phyloP scores from a whole-genome alignment of 2,329 filamentous ascomycete species.

The Tolypocladium paradoxum region DNA sequence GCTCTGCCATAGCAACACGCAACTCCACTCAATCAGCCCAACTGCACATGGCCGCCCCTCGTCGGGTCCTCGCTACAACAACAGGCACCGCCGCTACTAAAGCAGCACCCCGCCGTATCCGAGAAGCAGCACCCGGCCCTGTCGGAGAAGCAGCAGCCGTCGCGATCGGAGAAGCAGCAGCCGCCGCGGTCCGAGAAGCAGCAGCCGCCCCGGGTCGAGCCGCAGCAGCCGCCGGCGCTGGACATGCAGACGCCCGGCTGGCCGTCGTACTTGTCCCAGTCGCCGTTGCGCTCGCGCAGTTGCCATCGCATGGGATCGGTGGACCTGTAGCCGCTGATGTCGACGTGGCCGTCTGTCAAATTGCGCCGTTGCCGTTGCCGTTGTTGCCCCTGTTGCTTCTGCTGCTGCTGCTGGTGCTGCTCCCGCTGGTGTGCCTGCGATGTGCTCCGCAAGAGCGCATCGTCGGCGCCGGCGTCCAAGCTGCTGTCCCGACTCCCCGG shows the following conservation, averaged over 20 bases:
- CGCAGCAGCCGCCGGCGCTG: background rate
- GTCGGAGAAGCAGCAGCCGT: slow-evolving; percentile 4
- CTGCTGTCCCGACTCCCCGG: background rate
- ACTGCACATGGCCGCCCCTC: background rate
- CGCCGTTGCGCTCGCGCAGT: slow-evolving; percentile 3
- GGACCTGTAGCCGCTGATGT: slow-evolving; percentile 1
- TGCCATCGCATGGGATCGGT: slow-evolving; percentile 5
- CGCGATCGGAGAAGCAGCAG: slow-evolving; percentile 7
- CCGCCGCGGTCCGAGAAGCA: slow-evolving; percentile 4
- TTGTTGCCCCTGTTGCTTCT: background rate
- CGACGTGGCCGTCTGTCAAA: background rate
- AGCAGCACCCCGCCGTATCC: slow-evolving; percentile 3
- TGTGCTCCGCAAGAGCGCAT: background rate
- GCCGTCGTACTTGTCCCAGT: slow-evolving; percentile 3
- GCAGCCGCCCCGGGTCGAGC: background rate
- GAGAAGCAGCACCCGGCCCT: slow-evolving; percentile 6
- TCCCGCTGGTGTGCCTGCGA: background rate
- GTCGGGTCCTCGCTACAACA: background rate
- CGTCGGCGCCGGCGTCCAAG: background rate
- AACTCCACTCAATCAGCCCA: background rate
- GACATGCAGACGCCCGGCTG: slow-evolving; percentile 1
- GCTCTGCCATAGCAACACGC: too few species aligned
- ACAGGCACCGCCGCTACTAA: background rate
- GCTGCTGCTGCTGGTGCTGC: background rate
- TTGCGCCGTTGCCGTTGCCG: background rate